phyloP scores from a whole-genome alignment of 1,284 basidiomycete species.

The Peniophora sp. region DNA sequence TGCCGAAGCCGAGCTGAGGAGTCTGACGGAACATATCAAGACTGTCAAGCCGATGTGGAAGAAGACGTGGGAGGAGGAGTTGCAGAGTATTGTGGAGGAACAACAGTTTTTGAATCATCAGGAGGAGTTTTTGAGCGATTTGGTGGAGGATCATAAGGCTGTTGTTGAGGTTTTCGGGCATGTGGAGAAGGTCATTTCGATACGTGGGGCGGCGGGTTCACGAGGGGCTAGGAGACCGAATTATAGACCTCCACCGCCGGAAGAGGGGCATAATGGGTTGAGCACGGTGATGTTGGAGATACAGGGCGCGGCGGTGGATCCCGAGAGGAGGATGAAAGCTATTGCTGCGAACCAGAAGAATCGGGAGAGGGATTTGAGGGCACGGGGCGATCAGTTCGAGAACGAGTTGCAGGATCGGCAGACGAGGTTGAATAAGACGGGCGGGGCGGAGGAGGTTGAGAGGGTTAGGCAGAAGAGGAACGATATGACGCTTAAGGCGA shows the following conservation, averaged over 20 bases:
- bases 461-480: conserved; percentile 77
- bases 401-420: conserved; percentile 67
- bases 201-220: conserved; percentile 47
- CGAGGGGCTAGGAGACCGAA: conserved; percentile 30
- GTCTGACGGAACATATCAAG: conserved; percentile 79
- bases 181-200: conserved; percentile 81
- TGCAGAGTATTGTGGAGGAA: conserved; percentile 96
- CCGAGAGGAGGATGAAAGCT: conserved; percentile 77
- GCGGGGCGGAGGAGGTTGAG: conserved; percentile 88
- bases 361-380: conserved; percentile 67
- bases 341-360: conserved; percentile 82
- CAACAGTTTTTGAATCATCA: conserved; percentile 92
- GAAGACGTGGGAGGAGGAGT: conserved; percentile 95
- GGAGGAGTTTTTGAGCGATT: conserved; percentile 82
- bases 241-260: conserved; percentile 51
- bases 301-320: conserved; percentile 73
- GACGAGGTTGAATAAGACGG: conserved; percentile 88
- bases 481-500: conserved; percentile 79
- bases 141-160: conserved; percentile 89
- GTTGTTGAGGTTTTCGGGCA: conserved; percentile 80
- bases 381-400: conserved; percentile 71
- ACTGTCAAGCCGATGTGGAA: conserved; percentile 96
- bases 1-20: conserved; percentile 68
- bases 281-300: conserved; percentile 84
- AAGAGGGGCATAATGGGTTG: conserved; percentile 57